Evolutionary conservation across 2,329 filamentous ascomycete genomes (phyloP).

Genomic region (Huntiella omanensis): DNA sequence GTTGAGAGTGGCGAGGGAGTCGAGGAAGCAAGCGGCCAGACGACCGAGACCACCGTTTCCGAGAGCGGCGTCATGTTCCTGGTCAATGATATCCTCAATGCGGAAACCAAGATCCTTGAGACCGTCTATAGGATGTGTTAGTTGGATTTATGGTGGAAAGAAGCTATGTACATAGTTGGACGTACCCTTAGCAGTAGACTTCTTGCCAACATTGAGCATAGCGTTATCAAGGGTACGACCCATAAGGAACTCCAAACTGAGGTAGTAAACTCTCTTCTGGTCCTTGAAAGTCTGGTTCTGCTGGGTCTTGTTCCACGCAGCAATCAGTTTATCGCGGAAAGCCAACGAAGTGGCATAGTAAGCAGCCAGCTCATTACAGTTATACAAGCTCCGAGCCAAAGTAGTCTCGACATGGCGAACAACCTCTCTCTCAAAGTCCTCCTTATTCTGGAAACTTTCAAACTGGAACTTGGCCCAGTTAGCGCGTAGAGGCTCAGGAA

Average conservation of each 20-base stretch:
- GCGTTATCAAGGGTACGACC: slow-evolving; percentile 92
- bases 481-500: slow-evolving; percentile 73
- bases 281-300: slow-evolving; percentile 84
- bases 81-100: slow-evolving; percentile 83
- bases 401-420: slow-evolving; percentile 94
- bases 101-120: slow-evolving; percentile 82
- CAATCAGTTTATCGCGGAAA: slow-evolving; percentile 78
- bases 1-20: slow-evolving; percentile 86
- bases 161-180: neutral
- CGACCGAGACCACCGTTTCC: slow-evolving; percentile 92
- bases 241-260: slow-evolving; percentile 96
- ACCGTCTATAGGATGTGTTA: slow-evolving; percentile 38
- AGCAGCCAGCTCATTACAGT: slow-evolving; percentile 87
- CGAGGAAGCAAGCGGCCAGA: slow-evolving; percentile 88
- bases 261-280: slow-evolving; percentile 88
- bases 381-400: slow-evolving; percentile 87
- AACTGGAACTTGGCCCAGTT: slow-evolving; percentile 51
- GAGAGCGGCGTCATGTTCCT: slow-evolving; percentile 90
- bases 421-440: slow-evolving; percentile 72
- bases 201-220: slow-evolving; percentile 87
- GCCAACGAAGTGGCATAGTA: slow-evolving; percentile 84
- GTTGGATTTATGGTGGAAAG: slow-evolving; percentile 19
- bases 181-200: slow-evolving; percentile 63
- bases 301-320: slow-evolving; percentile 97
- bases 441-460: slow-evolving; percentile 54